Evolutionary conservation across 2,329 filamentous ascomycete genomes (phyloP).

Genomic region (Tolypocladium endophyticum): DNA sequence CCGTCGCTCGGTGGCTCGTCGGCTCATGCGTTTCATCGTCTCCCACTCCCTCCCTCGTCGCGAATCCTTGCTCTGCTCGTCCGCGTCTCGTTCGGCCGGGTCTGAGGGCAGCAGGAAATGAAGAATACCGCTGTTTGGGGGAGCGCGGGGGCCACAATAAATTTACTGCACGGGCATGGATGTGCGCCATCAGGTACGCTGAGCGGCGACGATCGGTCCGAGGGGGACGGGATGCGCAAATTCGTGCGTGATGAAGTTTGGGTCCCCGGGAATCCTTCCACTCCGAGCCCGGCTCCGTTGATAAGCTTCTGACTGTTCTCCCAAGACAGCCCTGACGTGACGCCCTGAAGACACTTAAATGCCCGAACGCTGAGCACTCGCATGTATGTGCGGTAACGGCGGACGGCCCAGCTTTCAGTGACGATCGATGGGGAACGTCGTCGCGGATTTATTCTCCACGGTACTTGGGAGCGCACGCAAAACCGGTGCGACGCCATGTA

Average conservation of each 20-base stretch:
- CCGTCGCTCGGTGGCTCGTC: no score
- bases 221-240: background rate
- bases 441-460: no score
- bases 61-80: no score
- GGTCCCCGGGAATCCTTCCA: background rate
- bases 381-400: no score
- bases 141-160: background rate
- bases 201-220: background rate
- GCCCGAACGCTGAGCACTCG: no score
- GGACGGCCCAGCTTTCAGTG: no score
- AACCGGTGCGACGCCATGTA: background rate
- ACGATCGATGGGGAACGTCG: no score
- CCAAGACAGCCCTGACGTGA: background rate
- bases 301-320: background rate
- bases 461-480: background rate
- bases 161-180: background rate
- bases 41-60: no score
- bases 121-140: background rate
- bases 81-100: background rate
- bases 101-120: background rate
- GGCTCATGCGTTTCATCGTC: no score
- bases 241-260: background rate
- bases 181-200: background rate
- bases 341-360: no score
- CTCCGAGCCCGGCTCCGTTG: no score